Percentiles rank a stretch among this genome's conserved stretches.
Conservation (phyloP, 305 asterid genomes). For the Fraxinus albicans region DNA sequence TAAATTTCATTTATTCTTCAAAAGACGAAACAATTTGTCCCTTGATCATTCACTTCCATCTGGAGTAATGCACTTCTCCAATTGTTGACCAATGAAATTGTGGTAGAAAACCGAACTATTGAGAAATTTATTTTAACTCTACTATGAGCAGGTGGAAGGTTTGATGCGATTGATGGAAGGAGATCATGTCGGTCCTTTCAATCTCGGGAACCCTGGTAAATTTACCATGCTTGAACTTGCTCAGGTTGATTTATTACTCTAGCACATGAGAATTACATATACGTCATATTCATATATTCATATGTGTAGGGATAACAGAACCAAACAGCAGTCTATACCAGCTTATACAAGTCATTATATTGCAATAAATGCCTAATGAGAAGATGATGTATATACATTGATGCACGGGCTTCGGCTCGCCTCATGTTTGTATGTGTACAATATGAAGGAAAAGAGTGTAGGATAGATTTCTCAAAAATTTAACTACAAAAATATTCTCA, state of each 20-base stretch:
- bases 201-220: constrained; percentile 84
- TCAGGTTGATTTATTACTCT: constrained; percentile 37
- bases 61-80: not conserved
- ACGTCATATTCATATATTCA: not conserved
- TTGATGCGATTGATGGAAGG: constrained; percentile 80
- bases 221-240: constrained; percentile 91
- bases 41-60: not conserved
- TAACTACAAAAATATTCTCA: not conserved
- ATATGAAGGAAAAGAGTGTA: not conserved
- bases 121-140: not conserved
- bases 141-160: constrained; percentile 65
- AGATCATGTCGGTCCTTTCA: constrained; percentile 87
- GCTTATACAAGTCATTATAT: not conserved
- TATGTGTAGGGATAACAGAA: not conserved
- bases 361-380: not conserved
- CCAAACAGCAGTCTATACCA: not conserved
- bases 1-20: not conserved
- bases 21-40: not conserved
- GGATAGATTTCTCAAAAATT: not conserved
- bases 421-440: not conserved
- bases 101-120: not conserved
- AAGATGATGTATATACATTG: not conserved
- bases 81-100: not conserved
- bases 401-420: not conserved
- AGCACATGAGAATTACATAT: not conserved